Conservation (phyloP, 495 filamentous ascomycete species). For the Aspergillus cristatus region DNA sequence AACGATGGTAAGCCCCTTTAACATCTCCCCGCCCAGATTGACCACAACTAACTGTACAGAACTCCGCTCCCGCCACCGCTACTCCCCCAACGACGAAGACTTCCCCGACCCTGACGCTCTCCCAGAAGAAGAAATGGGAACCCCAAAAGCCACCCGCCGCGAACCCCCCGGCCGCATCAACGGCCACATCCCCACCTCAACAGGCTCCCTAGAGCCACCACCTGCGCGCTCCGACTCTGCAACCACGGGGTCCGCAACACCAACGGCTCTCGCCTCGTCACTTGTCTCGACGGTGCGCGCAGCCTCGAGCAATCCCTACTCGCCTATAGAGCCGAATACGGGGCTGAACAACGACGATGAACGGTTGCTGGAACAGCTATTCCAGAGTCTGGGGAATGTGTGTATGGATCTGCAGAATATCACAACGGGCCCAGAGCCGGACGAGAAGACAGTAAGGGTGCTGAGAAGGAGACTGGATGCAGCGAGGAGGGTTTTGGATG, state of each 20-base stretch:
- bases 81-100: slow-evolving; percentile 9
- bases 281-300: slow-evolving; percentile 33
- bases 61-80: slow-evolving; percentile 12
- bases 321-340: slow-evolving; percentile 24
- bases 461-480: slow-evolving; percentile 63
- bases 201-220: not conserved
- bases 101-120: slow-evolving; percentile 3
- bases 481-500: slow-evolving; percentile 63
- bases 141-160: slow-evolving; percentile 9
- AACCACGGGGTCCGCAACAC: slow-evolving; percentile 23
- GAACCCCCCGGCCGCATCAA: slow-evolving; percentile 2
- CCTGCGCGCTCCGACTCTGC: slow-evolving; percentile 21
- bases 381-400: slow-evolving; percentile 63
- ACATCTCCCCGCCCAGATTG: not conserved
- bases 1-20: slow-evolving; percentile 24
- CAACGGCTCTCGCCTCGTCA: slow-evolving; percentile 28
- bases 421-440: slow-evolving; percentile 33
- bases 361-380: slow-evolving; percentile 64
- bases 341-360: slow-evolving; percentile 59
- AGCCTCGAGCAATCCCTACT: slow-evolving; percentile 22
- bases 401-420: slow-evolving; percentile 58
- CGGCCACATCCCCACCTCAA: slow-evolving; percentile 1
- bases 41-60: slow-evolving; percentile 12
- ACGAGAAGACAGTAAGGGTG: slow-evolving; percentile 49
- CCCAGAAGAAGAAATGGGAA: no score